Evolutionary conservation across 202 grass and related monocot species (phyloP), one percentile per base, ranked within the genome.

Genomic region (Panicum hallii): DNA sequence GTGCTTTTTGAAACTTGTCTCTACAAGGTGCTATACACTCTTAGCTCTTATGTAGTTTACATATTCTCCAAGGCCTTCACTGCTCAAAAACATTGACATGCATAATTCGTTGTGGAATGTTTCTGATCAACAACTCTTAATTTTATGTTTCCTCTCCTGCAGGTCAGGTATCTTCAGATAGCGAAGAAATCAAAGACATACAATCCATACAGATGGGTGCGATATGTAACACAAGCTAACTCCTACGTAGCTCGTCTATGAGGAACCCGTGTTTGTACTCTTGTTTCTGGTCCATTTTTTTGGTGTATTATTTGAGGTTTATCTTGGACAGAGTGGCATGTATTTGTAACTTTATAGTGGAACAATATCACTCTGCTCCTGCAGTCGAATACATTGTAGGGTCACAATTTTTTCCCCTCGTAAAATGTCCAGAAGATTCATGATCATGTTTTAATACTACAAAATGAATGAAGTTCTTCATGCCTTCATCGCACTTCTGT

Each of bases 111-210:
- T 79, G 32, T 1, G 14, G 63, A 43, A 75, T 62, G 19, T 67
- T 78, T 71, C 6, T 11, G 15, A 53, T 76, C 56, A 22, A 50
- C 61, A 42, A 36, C 9, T 50, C 72, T 88, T 14, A 82, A 77
- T 22, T 26, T n/a, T 78, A 57, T 47, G 54, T 83, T 85, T 75
- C 15, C 1, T 1, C 60, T n/a, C 32, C 40, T 93, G 72, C 91
- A 99, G 97, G 97, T 99, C 47, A 92, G 97, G 89, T 99, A 99
- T 92, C 89, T 99, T 57, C 97, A 96, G 73, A 99, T 96, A 80
- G 90, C 93, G 61, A 95, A 99, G 90, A 99, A 96, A 82, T 99
- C 93, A 5, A 95, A 95, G 74, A 80, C 97, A 75, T 99, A 96
- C 88, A 96, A 96, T 38, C 97, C 97, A 5, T 99, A 96, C 73